These are phyloP conservation scores for Microthlaspi erraticum DNA, from an alignment of 345 rosid species.

Conservation along the genomic window DNA sequence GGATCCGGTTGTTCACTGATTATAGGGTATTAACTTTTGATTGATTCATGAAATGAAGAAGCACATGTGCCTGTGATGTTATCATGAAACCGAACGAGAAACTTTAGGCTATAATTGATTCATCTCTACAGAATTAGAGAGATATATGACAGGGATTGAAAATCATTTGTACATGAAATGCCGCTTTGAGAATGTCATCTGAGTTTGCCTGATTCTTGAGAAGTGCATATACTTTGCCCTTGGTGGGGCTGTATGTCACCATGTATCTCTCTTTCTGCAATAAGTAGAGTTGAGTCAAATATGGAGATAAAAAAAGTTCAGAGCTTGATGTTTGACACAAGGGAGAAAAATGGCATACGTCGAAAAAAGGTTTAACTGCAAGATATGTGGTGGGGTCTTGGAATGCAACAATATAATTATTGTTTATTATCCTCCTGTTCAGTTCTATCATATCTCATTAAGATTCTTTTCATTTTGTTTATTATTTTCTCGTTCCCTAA, in stretches of 20 bases:
- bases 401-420: too few relatives aligned
- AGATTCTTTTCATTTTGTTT: too few relatives aligned
- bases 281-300: constrained; percentile 32
- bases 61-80: constrained; percentile 84
- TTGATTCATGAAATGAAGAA: constrained; percentile 75
- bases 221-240: constrained; percentile 88
- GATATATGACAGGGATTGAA: not conserved
- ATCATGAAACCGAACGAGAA: constrained; percentile 29
- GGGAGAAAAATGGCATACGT: constrained; percentile 49
- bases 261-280: constrained; percentile 87
- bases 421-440: too few relatives aligned
- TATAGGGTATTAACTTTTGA: constrained; percentile 44
- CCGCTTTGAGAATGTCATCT: constrained; percentile 92
- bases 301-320: constrained; percentile 15
- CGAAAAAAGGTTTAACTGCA: constrained; percentile 74
- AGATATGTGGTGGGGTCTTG: constrained; percentile 85
- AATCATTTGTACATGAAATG: constrained; percentile 79
- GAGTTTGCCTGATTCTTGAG: constrained; percentile 89
- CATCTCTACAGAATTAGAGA: not conserved
- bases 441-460: too few relatives aligned
- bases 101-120: constrained; percentile 2
- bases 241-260: constrained; percentile 82
- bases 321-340: constrained; percentile 18
- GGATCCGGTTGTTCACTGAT: constrained; percentile 42
- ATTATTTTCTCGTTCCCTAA: too few relatives aligned